These are phyloP conservation scores for Cicer arietinum DNA, from an alignment of 306 rosid genomes.

Conservation along the genomic window DNA sequence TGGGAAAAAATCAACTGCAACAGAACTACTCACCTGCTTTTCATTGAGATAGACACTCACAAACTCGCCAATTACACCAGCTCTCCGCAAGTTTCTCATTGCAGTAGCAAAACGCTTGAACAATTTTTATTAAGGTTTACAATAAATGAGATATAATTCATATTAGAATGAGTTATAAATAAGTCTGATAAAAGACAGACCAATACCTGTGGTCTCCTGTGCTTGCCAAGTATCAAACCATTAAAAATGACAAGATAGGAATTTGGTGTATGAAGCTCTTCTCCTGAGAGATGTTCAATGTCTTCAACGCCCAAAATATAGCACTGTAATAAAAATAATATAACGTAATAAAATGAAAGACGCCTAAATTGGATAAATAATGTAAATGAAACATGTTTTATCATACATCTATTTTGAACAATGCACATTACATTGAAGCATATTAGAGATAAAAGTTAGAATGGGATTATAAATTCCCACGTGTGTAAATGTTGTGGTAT, in stretches of 20 bases:
- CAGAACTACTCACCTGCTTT: constrained; percentile 68
- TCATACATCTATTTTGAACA: constrained; percentile 1
- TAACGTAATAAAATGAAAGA: constrained; percentile 35
- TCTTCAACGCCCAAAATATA: constrained; percentile 75
- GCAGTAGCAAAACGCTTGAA: constrained; percentile 67
- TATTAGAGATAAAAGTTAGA: too few species aligned
- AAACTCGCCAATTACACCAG: constrained; percentile 89
- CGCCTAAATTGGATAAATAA: constrained; percentile 21
- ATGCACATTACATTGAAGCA: constrained; percentile 11
- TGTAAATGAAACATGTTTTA: background rate
- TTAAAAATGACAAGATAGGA: constrained; percentile 89
- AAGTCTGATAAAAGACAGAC: constrained; percentile 21
- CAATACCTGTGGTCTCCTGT: constrained; percentile 83
- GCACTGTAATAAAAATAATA: constrained; percentile 59
- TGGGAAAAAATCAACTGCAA: background rate
- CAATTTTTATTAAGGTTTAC: constrained; percentile 9
- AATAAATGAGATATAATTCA: constrained; percentile 10
- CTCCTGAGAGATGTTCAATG: constrained; percentile 81
- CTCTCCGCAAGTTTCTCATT: constrained; percentile 85
- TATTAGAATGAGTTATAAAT: background rate
- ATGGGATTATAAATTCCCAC: too few species aligned
- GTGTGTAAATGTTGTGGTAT: too few species aligned
- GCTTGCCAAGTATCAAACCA: constrained; percentile 94
- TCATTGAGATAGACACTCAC: constrained; percentile 84
- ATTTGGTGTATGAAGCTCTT: constrained; percentile 87